Percentiles rank a stretch among this genome's conserved stretches.
Conservation (phyloP, 495 filamentous ascomycete species). For the Talaromyces adpressus region DNA sequence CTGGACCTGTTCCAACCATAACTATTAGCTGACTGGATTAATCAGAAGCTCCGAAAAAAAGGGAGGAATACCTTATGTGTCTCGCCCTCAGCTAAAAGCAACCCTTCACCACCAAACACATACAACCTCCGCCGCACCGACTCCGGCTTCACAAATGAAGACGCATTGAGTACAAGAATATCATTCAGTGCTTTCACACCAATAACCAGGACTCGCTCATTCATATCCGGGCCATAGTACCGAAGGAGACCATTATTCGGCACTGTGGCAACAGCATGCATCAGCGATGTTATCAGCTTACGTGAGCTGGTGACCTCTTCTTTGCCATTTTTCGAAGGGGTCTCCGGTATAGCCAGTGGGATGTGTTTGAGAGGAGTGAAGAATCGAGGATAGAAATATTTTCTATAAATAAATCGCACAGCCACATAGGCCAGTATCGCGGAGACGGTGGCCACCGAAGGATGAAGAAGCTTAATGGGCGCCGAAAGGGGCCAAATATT, state of each 20-base stretch:
- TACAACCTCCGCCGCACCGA: constrained; percentile 49
- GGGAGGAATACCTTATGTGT: constrained; percentile 58
- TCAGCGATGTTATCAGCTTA: neutral
- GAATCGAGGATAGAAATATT: constrained; percentile 61
- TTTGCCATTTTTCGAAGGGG: constrained; percentile 19
- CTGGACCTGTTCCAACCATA: constrained; percentile 40
- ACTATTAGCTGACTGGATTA: neutral
- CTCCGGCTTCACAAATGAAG: constrained; percentile 71
- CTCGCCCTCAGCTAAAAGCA: constrained; percentile 79
- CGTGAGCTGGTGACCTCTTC: neutral
- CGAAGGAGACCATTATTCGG: constrained; percentile 78
- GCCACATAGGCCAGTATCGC: neutral
- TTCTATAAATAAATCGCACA: constrained; percentile 38
- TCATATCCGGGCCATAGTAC: constrained; percentile 58
- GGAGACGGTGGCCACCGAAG: neutral
- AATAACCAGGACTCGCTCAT: constrained; percentile 61
- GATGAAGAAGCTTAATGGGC: neutral
- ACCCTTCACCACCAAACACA: constrained; percentile 62
- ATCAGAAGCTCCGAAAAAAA: neutral
- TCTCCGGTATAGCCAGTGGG: constrained; percentile 42
- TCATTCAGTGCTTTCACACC: constrained; percentile 61
- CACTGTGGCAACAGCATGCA: constrained; percentile 34
- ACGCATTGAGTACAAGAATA: constrained; percentile 58
- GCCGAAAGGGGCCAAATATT: neutral
- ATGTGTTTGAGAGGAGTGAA: constrained; percentile 70